Percentiles rank a stretch among this genome's conserved stretches.
These are phyloP conservation scores for Populus alba DNA, from an alignment of 345 rosid species.

Conservation along the genomic window DNA sequence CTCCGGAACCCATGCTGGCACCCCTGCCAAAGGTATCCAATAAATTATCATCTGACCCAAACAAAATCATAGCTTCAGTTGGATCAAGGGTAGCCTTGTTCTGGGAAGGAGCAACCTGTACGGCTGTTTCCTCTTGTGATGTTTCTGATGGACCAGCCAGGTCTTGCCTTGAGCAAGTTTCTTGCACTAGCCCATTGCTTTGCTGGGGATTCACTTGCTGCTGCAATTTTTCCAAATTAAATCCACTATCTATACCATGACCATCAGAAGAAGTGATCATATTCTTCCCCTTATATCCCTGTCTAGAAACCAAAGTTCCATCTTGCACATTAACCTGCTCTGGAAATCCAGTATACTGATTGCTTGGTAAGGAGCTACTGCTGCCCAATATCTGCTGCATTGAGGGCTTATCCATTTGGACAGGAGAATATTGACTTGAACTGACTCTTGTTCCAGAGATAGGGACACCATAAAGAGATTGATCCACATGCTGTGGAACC, in stretches of 20 bases:
- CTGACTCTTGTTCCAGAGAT: slow-evolving; percentile 44
- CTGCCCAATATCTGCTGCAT: slow-evolving; percentile 43
- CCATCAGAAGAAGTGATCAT: slow-evolving; percentile 33
- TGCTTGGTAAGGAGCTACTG: slow-evolving; percentile 46
- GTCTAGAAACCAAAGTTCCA: slow-evolving; percentile 47
- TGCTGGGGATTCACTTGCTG: slow-evolving; percentile 43
- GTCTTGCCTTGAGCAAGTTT: slow-evolving; percentile 39
- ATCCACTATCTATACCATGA: slow-evolving; percentile 40
- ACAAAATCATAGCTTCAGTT: slow-evolving; percentile 80
- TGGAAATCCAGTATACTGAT: slow-evolving; percentile 44
- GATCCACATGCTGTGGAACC: slow-evolving; percentile 61
- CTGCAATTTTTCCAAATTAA: slow-evolving; percentile 44
- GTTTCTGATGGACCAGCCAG: slow-evolving; percentile 38
- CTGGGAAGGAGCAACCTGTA: slow-evolving; percentile 40
- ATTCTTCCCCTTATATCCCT: slow-evolving; percentile 43
- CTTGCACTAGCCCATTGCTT: slow-evolving; percentile 38
- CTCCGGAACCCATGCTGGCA: slow-evolving; percentile 41
- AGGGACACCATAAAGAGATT: slow-evolving; percentile 67
- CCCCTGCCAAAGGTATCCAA: slow-evolving; percentile 79
- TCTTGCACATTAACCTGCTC: slow-evolving; percentile 46
- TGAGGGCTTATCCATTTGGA: slow-evolving; percentile 50
- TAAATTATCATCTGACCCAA: slow-evolving; percentile 76
- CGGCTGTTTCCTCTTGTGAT: slow-evolving; percentile 36
- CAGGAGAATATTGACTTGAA: slow-evolving; percentile 42
- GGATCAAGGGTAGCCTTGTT: slow-evolving; percentile 78